These are phyloP conservation scores for Pseudonitzschia multiseries DNA, from an alignment of 108 stramenopile genomes.

Conservation along the genomic window DNA sequence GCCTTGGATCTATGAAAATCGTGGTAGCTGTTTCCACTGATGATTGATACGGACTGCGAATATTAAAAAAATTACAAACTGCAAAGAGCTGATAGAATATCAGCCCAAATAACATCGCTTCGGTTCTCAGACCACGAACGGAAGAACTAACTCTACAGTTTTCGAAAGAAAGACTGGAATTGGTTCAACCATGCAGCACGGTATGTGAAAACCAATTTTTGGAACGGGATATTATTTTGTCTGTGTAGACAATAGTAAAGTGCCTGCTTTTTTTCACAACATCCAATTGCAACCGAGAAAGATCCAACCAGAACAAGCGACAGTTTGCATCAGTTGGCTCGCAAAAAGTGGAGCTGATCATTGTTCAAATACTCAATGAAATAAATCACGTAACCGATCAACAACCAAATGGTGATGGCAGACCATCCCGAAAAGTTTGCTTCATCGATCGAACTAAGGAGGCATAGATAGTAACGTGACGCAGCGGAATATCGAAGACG, in stretches of 20 bases:
- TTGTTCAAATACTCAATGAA: background rate
- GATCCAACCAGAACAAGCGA: background rate
- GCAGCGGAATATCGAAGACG: background rate
- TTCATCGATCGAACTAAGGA: background rate
- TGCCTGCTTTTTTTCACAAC: no score
- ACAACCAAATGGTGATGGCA: background rate
- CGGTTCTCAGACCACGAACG: no score
- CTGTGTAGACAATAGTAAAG: background rate
- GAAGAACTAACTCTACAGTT: no score
- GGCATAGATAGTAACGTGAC: background rate
- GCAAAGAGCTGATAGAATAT: no score
- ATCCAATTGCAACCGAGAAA: no score
- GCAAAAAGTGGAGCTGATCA: background rate
- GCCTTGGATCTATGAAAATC: no score
- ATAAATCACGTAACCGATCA: constrained; percentile 2
- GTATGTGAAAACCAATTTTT: no score
- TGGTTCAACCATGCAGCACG: background rate
- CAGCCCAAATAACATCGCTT: background rate
- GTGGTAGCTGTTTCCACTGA: no score
- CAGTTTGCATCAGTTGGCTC: background rate
- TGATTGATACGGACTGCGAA: no score
- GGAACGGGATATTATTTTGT: no score
- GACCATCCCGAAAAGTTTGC: background rate
- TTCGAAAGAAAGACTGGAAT: background rate
- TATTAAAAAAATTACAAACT: no score